These are phyloP conservation scores for Podaxis rugospora DNA, from an alignment of 768 basidiomycete genomes.

Conservation along the genomic window DNA sequence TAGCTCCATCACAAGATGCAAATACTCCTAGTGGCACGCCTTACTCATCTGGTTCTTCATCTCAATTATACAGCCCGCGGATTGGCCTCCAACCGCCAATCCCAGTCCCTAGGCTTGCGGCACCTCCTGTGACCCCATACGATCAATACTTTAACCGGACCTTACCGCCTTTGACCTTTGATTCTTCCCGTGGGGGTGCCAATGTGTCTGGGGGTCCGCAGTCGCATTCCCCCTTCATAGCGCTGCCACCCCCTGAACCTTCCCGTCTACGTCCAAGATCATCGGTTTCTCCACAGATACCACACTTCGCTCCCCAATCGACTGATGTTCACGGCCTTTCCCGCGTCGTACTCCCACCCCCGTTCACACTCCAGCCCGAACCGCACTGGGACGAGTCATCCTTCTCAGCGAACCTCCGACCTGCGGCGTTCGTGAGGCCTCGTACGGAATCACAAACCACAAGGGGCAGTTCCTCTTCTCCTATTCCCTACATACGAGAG, in stretches of 20 bases:
- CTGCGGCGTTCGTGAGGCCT: conserved; percentile 33
- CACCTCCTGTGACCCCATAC: neutral
- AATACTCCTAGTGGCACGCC: conserved; percentile 13
- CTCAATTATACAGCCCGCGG: conserved; percentile 10
- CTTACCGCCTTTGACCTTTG: conserved; percentile 11
- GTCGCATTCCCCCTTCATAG: conserved; percentile 6
- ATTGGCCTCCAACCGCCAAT: conserved; percentile 4
- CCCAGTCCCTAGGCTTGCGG: neutral
- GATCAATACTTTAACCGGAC: conserved; percentile 12
- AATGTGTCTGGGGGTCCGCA: conserved; percentile 5
- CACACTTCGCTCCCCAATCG: conserved; percentile 29
- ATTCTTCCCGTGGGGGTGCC: neutral
- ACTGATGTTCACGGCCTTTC: conserved; percentile 25
- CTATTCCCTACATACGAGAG: conserved; percentile 17
- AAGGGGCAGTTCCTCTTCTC: conserved; percentile 24
- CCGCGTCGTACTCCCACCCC: conserved; percentile 39
- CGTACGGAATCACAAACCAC: conserved; percentile 25
- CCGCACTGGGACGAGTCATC: conserved; percentile 58
- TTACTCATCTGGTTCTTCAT: conserved; percentile 13
- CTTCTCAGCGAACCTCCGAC: conserved; percentile 33
- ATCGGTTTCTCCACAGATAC: conserved; percentile 18
- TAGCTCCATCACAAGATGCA: conserved; percentile 2
- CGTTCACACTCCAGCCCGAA: conserved; percentile 62
- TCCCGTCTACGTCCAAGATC: conserved; percentile 12
- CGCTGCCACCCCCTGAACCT: conserved; percentile 28